Percentiles rank a stretch among this genome's conserved stretches.
Conservation (phyloP, 495 filamentous ascomycete genomes). For the Hypomontagnella submonticulosa region DNA sequence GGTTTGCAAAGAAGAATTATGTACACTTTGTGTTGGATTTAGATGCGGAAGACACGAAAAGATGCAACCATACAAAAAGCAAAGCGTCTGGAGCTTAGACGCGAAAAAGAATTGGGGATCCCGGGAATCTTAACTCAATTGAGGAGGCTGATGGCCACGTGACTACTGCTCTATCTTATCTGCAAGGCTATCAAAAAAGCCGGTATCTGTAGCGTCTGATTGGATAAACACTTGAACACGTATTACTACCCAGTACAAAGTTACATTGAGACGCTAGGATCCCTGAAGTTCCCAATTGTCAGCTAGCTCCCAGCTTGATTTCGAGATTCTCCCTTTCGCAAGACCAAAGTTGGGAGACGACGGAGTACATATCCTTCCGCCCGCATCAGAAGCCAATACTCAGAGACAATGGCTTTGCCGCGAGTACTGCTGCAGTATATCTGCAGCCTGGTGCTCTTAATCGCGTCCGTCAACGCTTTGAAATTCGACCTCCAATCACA, state of each 20-base stretch:
- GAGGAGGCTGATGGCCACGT: slow-evolving; percentile 25
- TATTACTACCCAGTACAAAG: slow-evolving; percentile 37
- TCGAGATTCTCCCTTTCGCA: slow-evolving; percentile 30
- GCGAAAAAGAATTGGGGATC: slow-evolving; percentile 21
- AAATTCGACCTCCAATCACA: slow-evolving; percentile 92
- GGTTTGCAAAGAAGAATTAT: slow-evolving; percentile 11
- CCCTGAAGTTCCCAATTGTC: slow-evolving; percentile 30
- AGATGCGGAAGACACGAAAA: slow-evolving; percentile 25
- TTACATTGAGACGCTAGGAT: slow-evolving; percentile 21
- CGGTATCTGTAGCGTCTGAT: slow-evolving; percentile 8
- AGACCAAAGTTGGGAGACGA: slow-evolving; percentile 18
- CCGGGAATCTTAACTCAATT: slow-evolving; percentile 6
- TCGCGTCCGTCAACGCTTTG: slow-evolving; percentile 76
- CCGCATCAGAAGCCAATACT: slow-evolving; percentile 8
- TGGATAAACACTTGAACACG: slow-evolving; percentile 48
- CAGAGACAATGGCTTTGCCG: slow-evolving; percentile 51
- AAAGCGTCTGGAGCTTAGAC: slow-evolving; percentile 25
- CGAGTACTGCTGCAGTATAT: slow-evolving; percentile 55
- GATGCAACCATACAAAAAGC: slow-evolving; percentile 4
- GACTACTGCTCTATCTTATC: not conserved
- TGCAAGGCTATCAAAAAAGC: slow-evolving; percentile 25
- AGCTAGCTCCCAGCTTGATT: slow-evolving; percentile 2
- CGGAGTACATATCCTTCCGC: slow-evolving; percentile 6
- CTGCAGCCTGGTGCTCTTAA: slow-evolving; percentile 62
- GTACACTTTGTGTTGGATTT: slow-evolving; percentile 13